These are phyloP conservation scores for Aspergillus asperescens DNA, from an alignment of 495 filamentous ascomycete genomes.

Conservation along the genomic window DNA sequence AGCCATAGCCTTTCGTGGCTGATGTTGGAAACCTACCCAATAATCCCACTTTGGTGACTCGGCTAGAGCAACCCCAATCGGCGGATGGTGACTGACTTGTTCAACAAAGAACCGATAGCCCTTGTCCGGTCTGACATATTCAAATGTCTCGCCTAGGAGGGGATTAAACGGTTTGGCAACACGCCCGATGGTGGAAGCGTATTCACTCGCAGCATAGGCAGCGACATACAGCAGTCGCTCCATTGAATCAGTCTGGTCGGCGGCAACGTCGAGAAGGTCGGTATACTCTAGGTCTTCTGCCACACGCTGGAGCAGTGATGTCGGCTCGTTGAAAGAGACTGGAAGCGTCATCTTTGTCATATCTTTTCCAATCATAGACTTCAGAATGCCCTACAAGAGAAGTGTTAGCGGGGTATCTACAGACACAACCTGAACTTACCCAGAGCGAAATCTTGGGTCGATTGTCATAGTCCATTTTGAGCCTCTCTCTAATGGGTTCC, in stretches of 20 bases:
- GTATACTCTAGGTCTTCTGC: constrained; percentile 98
- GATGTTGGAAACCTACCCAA: constrained; percentile 49
- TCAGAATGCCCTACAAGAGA: constrained; percentile 72
- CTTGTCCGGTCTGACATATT: constrained; percentile 92
- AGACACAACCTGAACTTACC: constrained; percentile 51
- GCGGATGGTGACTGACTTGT: constrained; percentile 97
- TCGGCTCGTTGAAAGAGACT: constrained; percentile 98
- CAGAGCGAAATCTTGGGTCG: constrained; percentile 91
- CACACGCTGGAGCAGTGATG: constrained; percentile 90
- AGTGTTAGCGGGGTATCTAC: constrained; percentile 22
- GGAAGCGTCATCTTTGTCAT: constrained; percentile 99
- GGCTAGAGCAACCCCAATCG: constrained; percentile 88
- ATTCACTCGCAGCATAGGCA: constrained; percentile 91
- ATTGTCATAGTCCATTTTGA: constrained; percentile 90
- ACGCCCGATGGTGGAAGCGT: constrained; percentile 91
- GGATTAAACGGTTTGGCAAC: constrained; percentile 99
- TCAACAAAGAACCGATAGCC: constrained; percentile 98
- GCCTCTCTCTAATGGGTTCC: constrained; percentile 65
- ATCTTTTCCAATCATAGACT: constrained; percentile 99
- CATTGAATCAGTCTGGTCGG: constrained; percentile 76
- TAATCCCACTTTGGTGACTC: constrained; percentile 95
- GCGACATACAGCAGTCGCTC: constrained; percentile 96
- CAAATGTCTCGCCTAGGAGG: constrained; percentile 91
- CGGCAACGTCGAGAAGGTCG: constrained; percentile 85
- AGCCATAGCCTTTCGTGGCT: neutral